phyloP scores from a whole-genome alignment of 73 alveolate genomes.

The Paramecium sonneborni region DNA sequence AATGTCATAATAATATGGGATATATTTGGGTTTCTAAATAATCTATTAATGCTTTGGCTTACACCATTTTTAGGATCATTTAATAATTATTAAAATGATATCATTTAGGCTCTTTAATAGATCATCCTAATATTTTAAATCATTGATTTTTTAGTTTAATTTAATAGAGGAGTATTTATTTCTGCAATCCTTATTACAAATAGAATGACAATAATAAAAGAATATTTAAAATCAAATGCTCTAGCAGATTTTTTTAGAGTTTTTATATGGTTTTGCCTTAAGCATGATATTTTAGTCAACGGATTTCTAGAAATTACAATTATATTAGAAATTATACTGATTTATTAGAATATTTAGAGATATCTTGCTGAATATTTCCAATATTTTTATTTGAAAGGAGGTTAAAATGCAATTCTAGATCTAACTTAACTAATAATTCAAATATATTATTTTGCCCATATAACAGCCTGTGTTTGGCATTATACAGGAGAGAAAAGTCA shows the following conservation, averaged over 20 bases:
- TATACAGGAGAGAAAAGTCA: background rate
- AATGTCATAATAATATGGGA: background rate
- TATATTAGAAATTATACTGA: background rate
- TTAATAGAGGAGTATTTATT: background rate
- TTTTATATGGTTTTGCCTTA: background rate
- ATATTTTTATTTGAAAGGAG: background rate
- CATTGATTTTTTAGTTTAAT: background rate
- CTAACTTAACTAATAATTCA: background rate
- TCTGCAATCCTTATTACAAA: background rate
- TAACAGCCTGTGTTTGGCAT: background rate
- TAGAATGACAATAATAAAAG: background rate
- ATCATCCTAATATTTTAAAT: background rate
- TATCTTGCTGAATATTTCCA: background rate
- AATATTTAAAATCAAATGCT: background rate
- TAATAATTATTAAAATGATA: background rate
- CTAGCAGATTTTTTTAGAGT: background rate
- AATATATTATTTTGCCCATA: constrained; percentile 5
- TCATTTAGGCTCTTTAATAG: background rate
- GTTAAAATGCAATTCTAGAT: background rate
- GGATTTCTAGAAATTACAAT: background rate
- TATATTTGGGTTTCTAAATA: background rate
- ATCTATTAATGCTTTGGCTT: background rate
- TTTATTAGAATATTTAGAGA: background rate
- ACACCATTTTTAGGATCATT: background rate
- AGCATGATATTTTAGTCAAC: background rate